Percentiles rank a stretch among this genome's conserved stretches.
Conservation (phyloP, 768 basidiomycete species). For the Sarcodon aspratus region DNA sequence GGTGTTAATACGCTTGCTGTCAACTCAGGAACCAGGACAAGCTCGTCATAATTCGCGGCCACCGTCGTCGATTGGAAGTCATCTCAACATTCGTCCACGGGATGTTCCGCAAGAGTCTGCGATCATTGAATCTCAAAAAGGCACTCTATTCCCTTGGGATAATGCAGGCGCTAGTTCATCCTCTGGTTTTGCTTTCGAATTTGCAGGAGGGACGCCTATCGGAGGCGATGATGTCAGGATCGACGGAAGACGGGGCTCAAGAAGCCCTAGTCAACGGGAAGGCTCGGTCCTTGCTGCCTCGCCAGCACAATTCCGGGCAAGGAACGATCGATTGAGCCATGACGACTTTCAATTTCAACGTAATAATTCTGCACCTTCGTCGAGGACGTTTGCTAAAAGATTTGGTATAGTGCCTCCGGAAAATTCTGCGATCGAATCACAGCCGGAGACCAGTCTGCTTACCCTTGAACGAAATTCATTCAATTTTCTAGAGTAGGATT, state of each 20-base stretch:
- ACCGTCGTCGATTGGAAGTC: slow-evolving; percentile 35
- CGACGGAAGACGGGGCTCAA: slow-evolving; percentile 32
- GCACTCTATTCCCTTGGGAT: slow-evolving; percentile 77
- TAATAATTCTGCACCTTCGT: slow-evolving; percentile 14
- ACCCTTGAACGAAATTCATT: slow-evolving; percentile 66
- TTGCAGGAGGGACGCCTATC: slow-evolving; percentile 23
- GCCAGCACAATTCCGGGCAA: slow-evolving; percentile 27
- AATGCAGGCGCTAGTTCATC: slow-evolving; percentile 61
- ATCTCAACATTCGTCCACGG: slow-evolving; percentile 33
- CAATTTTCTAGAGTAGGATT: slow-evolving; percentile 67
- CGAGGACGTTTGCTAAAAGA: not conserved
- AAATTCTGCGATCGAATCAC: slow-evolving; percentile 26
- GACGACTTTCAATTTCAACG: slow-evolving; percentile 65
- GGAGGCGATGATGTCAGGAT: slow-evolving; percentile 42
- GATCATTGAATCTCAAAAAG: slow-evolving; percentile 51
- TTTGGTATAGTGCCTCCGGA: slow-evolving; percentile 15
- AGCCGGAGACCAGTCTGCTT: slow-evolving; percentile 42
- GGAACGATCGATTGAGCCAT: slow-evolving; percentile 30
- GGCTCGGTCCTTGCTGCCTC: slow-evolving; percentile 49
- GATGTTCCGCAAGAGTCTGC: slow-evolving; percentile 21
- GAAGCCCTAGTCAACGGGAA: slow-evolving; percentile 35
- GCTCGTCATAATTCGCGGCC: slow-evolving; percentile 61
- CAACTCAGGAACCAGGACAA: slow-evolving; percentile 74
- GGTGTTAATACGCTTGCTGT: not conserved
- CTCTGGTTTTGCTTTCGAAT: slow-evolving; percentile 24